phyloP scores from a whole-genome alignment of 148 eudicot genomes.

The Vaccinium myrtillus region DNA sequence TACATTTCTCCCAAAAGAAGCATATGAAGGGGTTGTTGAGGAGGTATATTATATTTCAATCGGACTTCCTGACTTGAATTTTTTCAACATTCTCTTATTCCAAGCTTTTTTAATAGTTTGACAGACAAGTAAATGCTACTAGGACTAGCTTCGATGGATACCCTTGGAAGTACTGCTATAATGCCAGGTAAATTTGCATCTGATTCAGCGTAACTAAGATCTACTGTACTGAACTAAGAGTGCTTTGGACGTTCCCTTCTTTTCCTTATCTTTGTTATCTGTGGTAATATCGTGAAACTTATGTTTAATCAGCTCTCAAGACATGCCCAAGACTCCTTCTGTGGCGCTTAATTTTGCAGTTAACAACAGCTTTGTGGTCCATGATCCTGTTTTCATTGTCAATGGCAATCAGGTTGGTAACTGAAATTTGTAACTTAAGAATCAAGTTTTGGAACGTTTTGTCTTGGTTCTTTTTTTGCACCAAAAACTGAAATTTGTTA shows the following conservation, averaged over 20 bases:
- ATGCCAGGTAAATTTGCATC: constrained; percentile 51
- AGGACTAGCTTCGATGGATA: constrained; percentile 53
- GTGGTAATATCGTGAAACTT: neutral
- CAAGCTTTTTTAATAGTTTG: constrained; percentile 54
- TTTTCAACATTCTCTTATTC: constrained; percentile 12
- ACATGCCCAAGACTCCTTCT: constrained; percentile 46
- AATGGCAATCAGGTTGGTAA: constrained; percentile 58
- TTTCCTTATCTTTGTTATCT: constrained; percentile 5
- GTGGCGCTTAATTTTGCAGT: constrained; percentile 50
- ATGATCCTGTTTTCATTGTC: constrained; percentile 49
- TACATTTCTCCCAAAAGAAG: constrained; percentile 59
- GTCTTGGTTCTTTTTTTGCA: neutral
- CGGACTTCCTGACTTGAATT: neutral
- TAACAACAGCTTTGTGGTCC: constrained; percentile 69
- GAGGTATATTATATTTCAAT: constrained; percentile 48
- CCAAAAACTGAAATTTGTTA: neutral
- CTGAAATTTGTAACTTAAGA: neutral
- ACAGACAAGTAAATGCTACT: constrained; percentile 65
- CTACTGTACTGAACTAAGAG: neutral
- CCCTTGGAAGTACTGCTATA: constrained; percentile 85
- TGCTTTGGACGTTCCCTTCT: neutral
- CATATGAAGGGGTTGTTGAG: constrained; percentile 54
- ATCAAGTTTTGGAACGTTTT: neutral
- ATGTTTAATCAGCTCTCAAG: constrained; percentile 47
- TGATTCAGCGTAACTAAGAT: neutral